phyloP scores from a whole-genome alignment of 2,329 filamentous ascomycete species.

The Aureobasidium uvarum region DNA sequence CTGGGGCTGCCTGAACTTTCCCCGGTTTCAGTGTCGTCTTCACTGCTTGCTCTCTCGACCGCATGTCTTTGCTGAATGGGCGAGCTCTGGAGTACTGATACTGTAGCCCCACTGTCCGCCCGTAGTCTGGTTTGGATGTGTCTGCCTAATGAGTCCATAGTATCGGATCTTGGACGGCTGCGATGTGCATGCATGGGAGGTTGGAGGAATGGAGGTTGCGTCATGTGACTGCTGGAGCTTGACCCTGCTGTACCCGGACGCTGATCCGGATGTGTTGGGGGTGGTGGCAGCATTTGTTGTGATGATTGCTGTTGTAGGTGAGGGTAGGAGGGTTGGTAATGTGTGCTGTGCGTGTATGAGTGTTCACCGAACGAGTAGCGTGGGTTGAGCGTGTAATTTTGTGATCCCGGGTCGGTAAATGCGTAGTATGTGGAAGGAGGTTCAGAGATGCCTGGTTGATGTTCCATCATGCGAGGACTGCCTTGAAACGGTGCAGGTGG shows the following conservation, averaged over 20 bases:
- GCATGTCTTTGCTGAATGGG: constrained; percentile 12
- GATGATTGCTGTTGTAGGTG: constrained; percentile 23
- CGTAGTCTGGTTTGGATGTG: constrained; percentile 21
- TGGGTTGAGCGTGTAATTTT: neutral
- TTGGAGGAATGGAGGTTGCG: constrained; percentile 22
- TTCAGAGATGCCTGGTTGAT: constrained; percentile 29
- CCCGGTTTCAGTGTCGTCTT: constrained; percentile 31
- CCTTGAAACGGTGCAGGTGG: constrained; percentile 9
- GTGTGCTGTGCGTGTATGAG: neutral
- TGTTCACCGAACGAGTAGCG: constrained; percentile 26
- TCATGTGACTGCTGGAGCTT: constrained; percentile 15
- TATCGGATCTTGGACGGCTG: constrained; percentile 32
- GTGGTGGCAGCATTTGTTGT: constrained; percentile 23
- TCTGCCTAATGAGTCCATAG: constrained; percentile 25
- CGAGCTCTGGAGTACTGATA: constrained; percentile 12
- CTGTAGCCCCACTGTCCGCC: constrained; percentile 24
- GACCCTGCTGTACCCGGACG: constrained; percentile 24
- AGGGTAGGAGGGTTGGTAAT: constrained; percentile 25
- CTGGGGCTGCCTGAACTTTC: constrained; percentile 26
- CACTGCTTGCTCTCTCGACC: neutral
- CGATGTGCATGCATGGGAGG: constrained; percentile 30
- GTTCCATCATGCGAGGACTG: constrained; percentile 15
- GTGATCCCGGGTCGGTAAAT: neutral
- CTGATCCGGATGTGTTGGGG: constrained; percentile 22
- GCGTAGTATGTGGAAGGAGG: constrained; percentile 28